These are phyloP conservation scores for Pythium brachiatum DNA, from an alignment of 352 stramenopile species.

Conservation along the genomic window DNA sequence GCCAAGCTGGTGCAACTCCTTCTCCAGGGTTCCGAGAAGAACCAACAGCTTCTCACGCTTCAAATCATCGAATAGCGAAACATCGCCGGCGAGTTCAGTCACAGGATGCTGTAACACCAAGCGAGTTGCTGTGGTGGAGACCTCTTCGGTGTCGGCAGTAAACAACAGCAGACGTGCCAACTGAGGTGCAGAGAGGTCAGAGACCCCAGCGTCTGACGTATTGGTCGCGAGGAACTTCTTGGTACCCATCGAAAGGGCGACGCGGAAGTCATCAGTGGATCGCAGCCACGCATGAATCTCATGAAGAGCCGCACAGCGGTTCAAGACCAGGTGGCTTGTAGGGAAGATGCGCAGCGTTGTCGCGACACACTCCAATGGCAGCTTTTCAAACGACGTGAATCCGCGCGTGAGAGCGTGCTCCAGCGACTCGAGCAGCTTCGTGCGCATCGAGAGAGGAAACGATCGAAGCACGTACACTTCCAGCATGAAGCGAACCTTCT, in stretches of 20 bases:
- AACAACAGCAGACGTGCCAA: slow-evolving; percentile 24
- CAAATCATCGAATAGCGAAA: slow-evolving; percentile 8
- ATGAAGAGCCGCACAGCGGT: slow-evolving; percentile 26
- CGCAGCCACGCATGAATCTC: slow-evolving; percentile 17
- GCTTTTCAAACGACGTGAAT: slow-evolving; percentile 34
- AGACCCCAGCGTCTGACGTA: neutral
- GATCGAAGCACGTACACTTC: slow-evolving; percentile 75
- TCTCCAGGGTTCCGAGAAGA: slow-evolving; percentile 15
- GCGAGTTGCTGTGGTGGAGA: neutral
- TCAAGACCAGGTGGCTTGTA: slow-evolving; percentile 27
- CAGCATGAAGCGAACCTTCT: slow-evolving; percentile 63
- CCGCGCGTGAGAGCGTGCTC: slow-evolving; percentile 52
- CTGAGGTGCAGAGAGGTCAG: slow-evolving; percentile 4
- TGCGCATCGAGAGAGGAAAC: slow-evolving; percentile 63
- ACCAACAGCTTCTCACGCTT: slow-evolving; percentile 18
- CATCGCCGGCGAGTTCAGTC: slow-evolving; percentile 14
- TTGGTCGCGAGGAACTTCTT: slow-evolving; percentile 9
- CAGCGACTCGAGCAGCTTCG: slow-evolving; percentile 46
- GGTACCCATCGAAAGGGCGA: neutral
- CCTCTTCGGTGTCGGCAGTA: slow-evolving; percentile 9
- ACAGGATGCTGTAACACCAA: slow-evolving; percentile 15
- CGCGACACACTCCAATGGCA: slow-evolving; percentile 44
- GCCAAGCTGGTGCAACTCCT: slow-evolving; percentile 15
- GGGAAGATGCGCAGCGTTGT: slow-evolving; percentile 59
- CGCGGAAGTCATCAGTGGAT: slow-evolving; percentile 12